These are phyloP conservation scores for Keithomyces neogunnii DNA, from an alignment of 2,329 filamentous ascomycete genomes.

Conservation along the genomic window DNA sequence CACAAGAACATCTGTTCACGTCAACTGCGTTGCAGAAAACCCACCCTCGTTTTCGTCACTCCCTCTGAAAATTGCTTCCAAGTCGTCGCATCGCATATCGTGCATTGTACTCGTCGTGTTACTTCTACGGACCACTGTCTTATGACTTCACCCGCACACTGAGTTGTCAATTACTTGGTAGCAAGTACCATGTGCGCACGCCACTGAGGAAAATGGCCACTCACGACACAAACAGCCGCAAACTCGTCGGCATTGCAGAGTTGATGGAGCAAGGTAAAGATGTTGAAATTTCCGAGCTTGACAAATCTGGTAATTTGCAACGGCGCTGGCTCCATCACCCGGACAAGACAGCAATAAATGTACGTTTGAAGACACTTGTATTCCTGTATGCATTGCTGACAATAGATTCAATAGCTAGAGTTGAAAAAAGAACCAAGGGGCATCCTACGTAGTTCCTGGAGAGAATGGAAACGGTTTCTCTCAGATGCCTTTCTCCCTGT, in stretches of 20 bases:
- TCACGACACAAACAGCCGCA: neutral
- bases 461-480: constrained; percentile 35
- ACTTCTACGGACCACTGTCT: too few relatives aligned
- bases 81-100: too few relatives aligned
- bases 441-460: constrained; percentile 19
- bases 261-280: constrained; percentile 16
- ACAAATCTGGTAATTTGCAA: constrained; percentile 27
- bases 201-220: neutral
- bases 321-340: constrained; percentile 25
- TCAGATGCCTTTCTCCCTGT: constrained; percentile 71
- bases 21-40: too few relatives aligned
- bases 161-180: too few relatives aligned
- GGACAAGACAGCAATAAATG: constrained; percentile 17
- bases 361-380: constrained; percentile 9
- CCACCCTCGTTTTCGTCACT: too few relatives aligned
- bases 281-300: constrained; percentile 27
- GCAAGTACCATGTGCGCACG: neutral
- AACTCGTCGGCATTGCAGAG: constrained; percentile 12
- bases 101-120: too few relatives aligned
- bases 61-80: too few relatives aligned
- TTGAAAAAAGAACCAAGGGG: constrained; percentile 13
- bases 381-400: neutral
- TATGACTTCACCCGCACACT: too few relatives aligned
- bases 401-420: constrained; percentile 14
- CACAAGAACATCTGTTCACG: too few relatives aligned